A percentile compares a stretch with the other conserved stretches of the same genome.
Conservation (phyloP, 257 asterid species). For the Capsicum pubescens region DNA sequence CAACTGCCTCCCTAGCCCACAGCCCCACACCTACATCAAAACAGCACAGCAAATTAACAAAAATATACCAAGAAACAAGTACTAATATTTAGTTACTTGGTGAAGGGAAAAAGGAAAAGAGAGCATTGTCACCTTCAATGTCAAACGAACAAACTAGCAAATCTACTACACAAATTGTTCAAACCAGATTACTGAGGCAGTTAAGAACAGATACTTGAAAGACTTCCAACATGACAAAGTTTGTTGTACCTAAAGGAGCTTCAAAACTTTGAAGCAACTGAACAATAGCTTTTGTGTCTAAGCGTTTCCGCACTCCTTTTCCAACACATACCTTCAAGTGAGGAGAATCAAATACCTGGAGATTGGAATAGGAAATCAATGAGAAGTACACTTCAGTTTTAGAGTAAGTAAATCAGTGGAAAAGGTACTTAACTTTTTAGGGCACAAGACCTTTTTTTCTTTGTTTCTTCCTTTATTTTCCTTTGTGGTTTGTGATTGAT, state of each 20-base stretch:
- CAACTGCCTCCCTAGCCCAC: not conserved
- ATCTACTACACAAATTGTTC: not conserved
- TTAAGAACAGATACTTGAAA: constrained; percentile 9
- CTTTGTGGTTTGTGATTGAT: not conserved
- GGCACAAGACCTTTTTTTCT: constrained; percentile 8
- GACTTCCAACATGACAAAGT: not conserved
- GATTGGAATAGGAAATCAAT: constrained; percentile 4
- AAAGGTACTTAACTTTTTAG: not conserved
- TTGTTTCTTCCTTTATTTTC: not conserved
- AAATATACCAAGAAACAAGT: not conserved
- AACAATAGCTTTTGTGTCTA: constrained; percentile 73
- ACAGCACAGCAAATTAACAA: not conserved
- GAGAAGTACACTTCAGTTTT: not conserved
- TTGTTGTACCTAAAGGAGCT: constrained; percentile 68
- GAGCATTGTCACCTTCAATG: not conserved
- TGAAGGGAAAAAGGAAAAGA: not conserved
- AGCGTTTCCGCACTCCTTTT: constrained; percentile 62
- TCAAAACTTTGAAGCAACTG: constrained; percentile 71
- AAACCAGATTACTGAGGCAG: not conserved
- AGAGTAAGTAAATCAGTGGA: not conserved
- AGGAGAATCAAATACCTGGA: constrained; percentile 82
- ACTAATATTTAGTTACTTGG: not conserved
- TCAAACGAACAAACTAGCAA: not conserved
- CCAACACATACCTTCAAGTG: constrained; percentile 68
- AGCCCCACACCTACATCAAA: not conserved